Percentiles rank a stretch among this genome's conserved stretches.
These are phyloP conservation scores for Berberis thunbergii DNA, from an alignment of 164 flowering plant genomes.

Conservation along the genomic window DNA sequence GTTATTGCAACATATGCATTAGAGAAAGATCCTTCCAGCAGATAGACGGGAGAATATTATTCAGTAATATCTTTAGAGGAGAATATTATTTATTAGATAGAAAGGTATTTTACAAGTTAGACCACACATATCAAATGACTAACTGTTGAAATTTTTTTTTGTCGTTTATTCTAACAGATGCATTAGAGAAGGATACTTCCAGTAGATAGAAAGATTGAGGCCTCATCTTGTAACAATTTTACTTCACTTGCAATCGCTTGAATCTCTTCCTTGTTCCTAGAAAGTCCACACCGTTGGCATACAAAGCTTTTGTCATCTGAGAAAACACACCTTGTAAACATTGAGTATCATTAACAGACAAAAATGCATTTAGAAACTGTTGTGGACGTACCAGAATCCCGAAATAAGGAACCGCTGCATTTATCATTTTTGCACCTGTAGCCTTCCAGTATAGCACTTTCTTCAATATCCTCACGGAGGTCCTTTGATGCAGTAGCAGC, in stretches of 20 bases:
- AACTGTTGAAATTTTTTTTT: background rate
- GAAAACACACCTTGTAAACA: conserved; percentile 3
- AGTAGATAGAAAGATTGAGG: conserved; percentile 29
- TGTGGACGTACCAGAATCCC: conserved; percentile 53
- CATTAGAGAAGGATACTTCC: conserved; percentile 50
- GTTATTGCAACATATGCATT: background rate
- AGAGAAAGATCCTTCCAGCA: conserved; percentile 54
- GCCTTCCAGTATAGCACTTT: conserved; percentile 88
- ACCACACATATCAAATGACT: too few relatives aligned
- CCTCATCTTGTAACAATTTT: conserved; percentile 42
- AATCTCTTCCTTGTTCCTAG: conserved; percentile 60
- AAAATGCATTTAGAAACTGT: background rate
- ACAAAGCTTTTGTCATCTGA: conserved; percentile 62
- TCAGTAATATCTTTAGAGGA: too few relatives aligned
- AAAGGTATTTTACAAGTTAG: too few relatives aligned
- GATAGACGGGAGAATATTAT: conserved; percentile 11
- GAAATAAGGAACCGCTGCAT: conserved; percentile 75
- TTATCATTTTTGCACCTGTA: conserved; percentile 53
- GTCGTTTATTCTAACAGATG: too few relatives aligned
- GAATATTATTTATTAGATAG: too few relatives aligned
- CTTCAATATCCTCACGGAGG: conserved; percentile 57
- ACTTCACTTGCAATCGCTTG: conserved; percentile 37
- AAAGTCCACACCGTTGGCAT: conserved; percentile 79
- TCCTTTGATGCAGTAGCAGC: conserved; percentile 41
- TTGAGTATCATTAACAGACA: background rate